Evolutionary conservation across 306 rosid genomes (phyloP).

Genomic region (Dryas drummondii): DNA sequence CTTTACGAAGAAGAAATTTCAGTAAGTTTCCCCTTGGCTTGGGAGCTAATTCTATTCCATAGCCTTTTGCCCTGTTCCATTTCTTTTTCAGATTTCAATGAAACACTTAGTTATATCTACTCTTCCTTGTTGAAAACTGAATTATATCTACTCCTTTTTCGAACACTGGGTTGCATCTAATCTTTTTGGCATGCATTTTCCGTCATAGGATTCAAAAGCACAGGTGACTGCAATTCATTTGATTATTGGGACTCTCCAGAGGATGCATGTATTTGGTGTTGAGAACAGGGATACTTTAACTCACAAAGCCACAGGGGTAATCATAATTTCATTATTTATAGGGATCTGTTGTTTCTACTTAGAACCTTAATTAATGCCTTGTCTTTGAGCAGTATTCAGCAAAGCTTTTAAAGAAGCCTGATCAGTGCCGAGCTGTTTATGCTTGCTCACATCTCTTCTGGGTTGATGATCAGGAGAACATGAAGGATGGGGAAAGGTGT

Average conservation of each 20-base stretch:
- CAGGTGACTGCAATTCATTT: conserved; percentile 93
- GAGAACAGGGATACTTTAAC: conserved; percentile 99
- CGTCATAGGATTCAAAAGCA: conserved; percentile 84
- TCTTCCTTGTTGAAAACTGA: conserved; percentile 1
- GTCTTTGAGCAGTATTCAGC: conserved; percentile 71
- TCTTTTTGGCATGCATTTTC: conserved; percentile 24
- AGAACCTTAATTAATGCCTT: conserved; percentile 14
- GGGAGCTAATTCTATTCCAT: neutral
- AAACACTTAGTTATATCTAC: neutral
- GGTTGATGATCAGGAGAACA: conserved; percentile 83
- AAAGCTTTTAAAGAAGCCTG: conserved; percentile 94
- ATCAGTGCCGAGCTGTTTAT: conserved; percentile 93
- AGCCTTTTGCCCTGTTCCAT: neutral
- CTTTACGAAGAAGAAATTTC: conserved; percentile 98
- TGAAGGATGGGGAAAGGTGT: conserved; percentile 98
- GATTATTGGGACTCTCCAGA: conserved; percentile 97
- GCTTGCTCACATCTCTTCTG: conserved; percentile 94
- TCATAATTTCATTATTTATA: conserved; percentile 24
- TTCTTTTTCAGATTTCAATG: neutral
- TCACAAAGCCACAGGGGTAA: conserved; percentile 99
- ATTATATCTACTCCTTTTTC: neutral
- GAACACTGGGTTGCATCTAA: neutral
- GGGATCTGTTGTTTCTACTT: conserved; percentile 4
- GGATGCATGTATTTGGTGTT: conserved; percentile 96
- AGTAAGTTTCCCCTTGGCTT: conserved; percentile 47